Percentiles rank a stretch among this genome's conserved stretches.
Evolutionary conservation across 805 yeast species (phyloP).

Genomic region (Candida pseudoglaebosa): DNA sequence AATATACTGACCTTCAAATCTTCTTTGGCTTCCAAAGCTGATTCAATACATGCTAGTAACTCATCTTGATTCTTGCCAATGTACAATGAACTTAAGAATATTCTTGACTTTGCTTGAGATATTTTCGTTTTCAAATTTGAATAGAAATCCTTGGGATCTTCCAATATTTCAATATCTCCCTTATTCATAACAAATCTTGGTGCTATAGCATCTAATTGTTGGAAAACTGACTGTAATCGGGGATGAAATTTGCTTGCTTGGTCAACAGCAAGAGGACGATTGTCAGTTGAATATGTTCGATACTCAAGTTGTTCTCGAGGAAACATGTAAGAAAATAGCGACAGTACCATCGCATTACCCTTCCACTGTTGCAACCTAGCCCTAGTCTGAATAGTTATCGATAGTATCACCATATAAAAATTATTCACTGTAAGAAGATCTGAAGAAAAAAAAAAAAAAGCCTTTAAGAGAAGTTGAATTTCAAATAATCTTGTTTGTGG

Average conservation of each 20-base stretch:
- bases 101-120: constrained; percentile 52
- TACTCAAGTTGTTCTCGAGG: constrained; percentile 4
- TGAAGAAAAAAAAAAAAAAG: background rate
- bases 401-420: constrained; percentile 2
- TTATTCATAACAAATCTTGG: constrained; percentile 61
- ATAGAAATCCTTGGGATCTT: constrained; percentile 73
- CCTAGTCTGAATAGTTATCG: background rate
- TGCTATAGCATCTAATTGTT: constrained; percentile 58
- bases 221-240: constrained; percentile 37
- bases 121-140: constrained; percentile 59
- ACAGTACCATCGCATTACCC: background rate
- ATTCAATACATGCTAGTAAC: constrained; percentile 56
- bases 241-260: constrained; percentile 37
- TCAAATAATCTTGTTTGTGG: background rate
- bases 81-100: constrained; percentile 82
- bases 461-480: background rate
- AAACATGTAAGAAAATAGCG: background rate
- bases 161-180: constrained; percentile 58
- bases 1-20: constrained; percentile 66
- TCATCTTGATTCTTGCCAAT: constrained; percentile 82
- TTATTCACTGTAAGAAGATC: background rate
- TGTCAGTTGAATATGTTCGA: constrained; percentile 24
- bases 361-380: background rate
- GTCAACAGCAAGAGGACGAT: constrained; percentile 17
- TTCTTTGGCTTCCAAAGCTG: constrained; percentile 57